Percentiles rank a stretch among this genome's conserved stretches.
phyloP scores from a whole-genome alignment of 495 filamentous ascomycete species.

The Talaromyces wortmannii region DNA sequence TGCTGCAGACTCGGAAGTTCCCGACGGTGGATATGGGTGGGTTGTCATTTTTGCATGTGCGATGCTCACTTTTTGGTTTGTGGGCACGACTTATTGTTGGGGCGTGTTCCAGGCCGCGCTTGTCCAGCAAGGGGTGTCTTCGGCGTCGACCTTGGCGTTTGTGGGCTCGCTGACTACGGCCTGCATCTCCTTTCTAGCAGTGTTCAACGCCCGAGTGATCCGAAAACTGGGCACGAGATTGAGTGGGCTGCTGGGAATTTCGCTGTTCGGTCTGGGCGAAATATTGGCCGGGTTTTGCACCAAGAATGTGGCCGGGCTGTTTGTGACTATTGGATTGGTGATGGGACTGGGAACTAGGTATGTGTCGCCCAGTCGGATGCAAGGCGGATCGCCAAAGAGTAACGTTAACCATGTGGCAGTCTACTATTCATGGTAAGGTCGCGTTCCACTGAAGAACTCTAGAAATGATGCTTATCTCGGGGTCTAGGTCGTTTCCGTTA shows the following conservation, averaged over 20 bases:
- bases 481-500: conserved; percentile 30
- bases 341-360: conserved; percentile 45
- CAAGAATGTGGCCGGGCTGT: conserved; percentile 42
- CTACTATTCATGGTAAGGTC: conserved; percentile 20
- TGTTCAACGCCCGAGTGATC: conserved; percentile 43
- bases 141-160: conserved; percentile 46
- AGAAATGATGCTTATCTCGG: background rate
- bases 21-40: conserved; percentile 57
- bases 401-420: conserved; percentile 1
- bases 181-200: conserved; percentile 38
- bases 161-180: conserved; percentile 46
- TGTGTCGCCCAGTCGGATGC: conserved; percentile 1
- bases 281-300: conserved; percentile 43
- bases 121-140: conserved; percentile 34
- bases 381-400: background rate
- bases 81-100: conserved; percentile 48
- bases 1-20: conserved; percentile 39
- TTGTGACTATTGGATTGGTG: conserved; percentile 48
- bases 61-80: conserved; percentile 46
- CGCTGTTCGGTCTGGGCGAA: conserved; percentile 38
- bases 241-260: conserved; percentile 38
- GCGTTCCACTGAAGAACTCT: conserved; percentile 5
- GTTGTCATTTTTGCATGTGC: conserved; percentile 45
- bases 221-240: conserved; percentile 36
- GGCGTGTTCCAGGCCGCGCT: conserved; percentile 51